Percentiles rank a stretch among this genome's conserved stretches.
Evolutionary conservation across 2,329 filamentous ascomycete species (phyloP).

Genomic region (Cercospora sojina): DNA sequence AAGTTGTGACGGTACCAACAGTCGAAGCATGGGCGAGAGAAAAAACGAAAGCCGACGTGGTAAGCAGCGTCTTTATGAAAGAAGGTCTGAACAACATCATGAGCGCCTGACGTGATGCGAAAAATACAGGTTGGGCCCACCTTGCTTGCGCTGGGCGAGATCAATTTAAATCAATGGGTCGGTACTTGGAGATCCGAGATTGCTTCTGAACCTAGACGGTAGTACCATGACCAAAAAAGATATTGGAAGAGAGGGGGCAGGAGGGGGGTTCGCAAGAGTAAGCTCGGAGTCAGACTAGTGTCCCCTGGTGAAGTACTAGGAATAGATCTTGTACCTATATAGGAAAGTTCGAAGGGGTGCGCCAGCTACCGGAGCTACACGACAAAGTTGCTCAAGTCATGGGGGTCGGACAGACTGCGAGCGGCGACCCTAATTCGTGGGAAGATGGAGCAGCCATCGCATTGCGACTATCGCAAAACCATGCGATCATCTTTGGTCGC

Average conservation of each 20-base stretch:
- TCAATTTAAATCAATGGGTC: not conserved
- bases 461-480: not conserved
- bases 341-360: not conserved
- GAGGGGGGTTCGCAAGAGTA: not conserved
- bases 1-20: not conserved
- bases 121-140: not conserved
- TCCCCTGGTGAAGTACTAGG: not conserved
- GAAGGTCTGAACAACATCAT: not conserved
- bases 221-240: not conserved
- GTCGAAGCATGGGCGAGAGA: not conserved
- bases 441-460: not conserved
- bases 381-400: not conserved
- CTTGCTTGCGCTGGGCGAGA: not conserved
- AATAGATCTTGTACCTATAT: not conserved
- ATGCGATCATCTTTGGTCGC: not conserved
- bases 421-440: not conserved
- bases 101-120: not conserved
- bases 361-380: not conserved
- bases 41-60: not conserved
- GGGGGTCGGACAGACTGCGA: not conserved
- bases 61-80: not conserved
- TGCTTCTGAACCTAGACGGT: not conserved
- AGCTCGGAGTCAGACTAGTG: not conserved
- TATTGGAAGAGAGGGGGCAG: not conserved
- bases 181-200: not conserved